phyloP scores from a whole-genome alignment of 2,329 filamentous ascomycete species.

The Penicillium sp. region DNA sequence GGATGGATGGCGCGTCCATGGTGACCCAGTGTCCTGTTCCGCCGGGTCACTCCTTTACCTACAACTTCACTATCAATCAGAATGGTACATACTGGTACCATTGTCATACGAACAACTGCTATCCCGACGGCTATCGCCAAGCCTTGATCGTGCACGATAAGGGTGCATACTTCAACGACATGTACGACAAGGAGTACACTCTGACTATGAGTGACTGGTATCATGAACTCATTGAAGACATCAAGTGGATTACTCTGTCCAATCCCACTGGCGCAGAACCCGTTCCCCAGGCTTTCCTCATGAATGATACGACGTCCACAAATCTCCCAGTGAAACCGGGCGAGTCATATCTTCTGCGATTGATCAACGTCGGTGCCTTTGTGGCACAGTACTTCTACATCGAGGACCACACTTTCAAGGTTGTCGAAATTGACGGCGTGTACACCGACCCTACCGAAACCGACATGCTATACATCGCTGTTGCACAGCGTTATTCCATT shows the following conservation, averaged over 20 bases:
- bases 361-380: conserved; percentile 77
- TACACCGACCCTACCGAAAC: conserved; percentile 66
- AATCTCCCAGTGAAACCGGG: conserved; percentile 64
- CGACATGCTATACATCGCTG: conserved; percentile 67
- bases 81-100: conserved; percentile 69
- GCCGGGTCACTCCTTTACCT: conserved; percentile 55
- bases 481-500: conserved; percentile 66
- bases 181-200: conserved; percentile 64
- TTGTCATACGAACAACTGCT: conserved; percentile 66
- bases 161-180: conserved; percentile 55
- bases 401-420: conserved; percentile 62
- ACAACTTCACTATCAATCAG: conserved; percentile 67
- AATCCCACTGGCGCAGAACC: conserved; percentile 67
- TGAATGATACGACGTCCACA: conserved; percentile 69
- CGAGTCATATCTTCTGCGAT: conserved; percentile 74
- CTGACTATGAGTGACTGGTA: conserved; percentile 77
- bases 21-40: conserved; percentile 61
- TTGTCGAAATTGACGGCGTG: conserved; percentile 75
- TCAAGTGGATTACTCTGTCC: conserved; percentile 49
- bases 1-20: conserved; percentile 73
- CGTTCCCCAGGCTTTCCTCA: conserved; percentile 66
- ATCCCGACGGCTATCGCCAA: conserved; percentile 70
- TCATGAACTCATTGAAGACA: conserved; percentile 64
- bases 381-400: conserved; percentile 56
- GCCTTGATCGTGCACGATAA: conserved; percentile 69